These are phyloP conservation scores for Xylaria sp. DNA, from an alignment of 495 filamentous ascomycete species.

Conservation along the genomic window DNA sequence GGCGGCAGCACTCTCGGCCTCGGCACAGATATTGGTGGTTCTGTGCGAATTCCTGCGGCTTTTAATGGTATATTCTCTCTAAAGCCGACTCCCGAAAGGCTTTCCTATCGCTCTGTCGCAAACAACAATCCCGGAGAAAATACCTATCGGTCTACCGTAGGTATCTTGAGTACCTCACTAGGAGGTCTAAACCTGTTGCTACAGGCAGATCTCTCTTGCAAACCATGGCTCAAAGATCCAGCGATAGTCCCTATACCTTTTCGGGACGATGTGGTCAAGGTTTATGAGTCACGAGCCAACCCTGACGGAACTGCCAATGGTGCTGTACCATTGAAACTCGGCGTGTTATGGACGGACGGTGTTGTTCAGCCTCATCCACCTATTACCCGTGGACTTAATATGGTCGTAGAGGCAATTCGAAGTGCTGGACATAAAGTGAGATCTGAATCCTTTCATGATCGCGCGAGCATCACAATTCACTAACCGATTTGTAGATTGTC, in stretches of 20 bases:
- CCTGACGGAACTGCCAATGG: not conserved
- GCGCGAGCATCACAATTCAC: not conserved
- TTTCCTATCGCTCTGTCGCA: conserved; percentile 54
- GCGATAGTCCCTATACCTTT: conserved; percentile 43
- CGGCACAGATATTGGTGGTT: conserved; percentile 77
- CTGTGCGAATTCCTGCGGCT: conserved; percentile 66
- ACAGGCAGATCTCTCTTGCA: conserved; percentile 35
- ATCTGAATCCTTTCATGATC: too few relatives aligned
- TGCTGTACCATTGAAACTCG: conserved; percentile 51
- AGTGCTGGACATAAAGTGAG: conserved; percentile 49
- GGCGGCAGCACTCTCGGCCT: conserved; percentile 53
- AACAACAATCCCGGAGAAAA: conserved; percentile 48
- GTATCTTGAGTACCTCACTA: conserved; percentile 38
- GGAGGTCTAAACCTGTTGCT: conserved; percentile 44
- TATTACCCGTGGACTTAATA: conserved; percentile 49
- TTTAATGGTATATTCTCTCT: conserved; percentile 65
- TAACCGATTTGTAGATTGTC: not conserved
- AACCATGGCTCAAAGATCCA: conserved; percentile 41
- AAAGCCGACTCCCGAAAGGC: conserved; percentile 63
- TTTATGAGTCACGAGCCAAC: conserved; percentile 26
- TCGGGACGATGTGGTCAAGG: conserved; percentile 30
- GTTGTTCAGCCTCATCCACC: conserved; percentile 63
- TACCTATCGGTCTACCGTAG: conserved; percentile 39
- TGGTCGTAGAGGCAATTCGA: conserved; percentile 44
- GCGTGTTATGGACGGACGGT: conserved; percentile 60